Base-by-base conservation (phyloP, 306 rosid species). In the Lathyrus sativus region DNA sequence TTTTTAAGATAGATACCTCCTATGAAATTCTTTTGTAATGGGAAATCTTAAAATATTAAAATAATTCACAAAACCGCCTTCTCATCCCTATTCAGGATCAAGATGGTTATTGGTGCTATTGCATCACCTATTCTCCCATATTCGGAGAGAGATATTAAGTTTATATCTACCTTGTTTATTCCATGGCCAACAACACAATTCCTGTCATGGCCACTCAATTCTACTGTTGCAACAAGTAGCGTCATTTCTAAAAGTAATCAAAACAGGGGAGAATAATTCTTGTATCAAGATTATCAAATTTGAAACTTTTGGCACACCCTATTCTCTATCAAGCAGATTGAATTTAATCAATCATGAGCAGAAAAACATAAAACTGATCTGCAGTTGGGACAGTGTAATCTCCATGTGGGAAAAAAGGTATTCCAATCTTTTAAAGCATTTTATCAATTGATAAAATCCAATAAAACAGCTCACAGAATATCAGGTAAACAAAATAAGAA, bases 151-250 rank as follows among this genome's bases (percentile, higher is more conserved):
- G 65, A 60, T 37, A 60, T 19, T 2, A 37, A 60, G 65, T 37
- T 59, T 59, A 33, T 7, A 60, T 37, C 65, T 60, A 60, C 29
- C 45, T 39, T 15, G 28, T 60, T 60, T 10, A 60, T 17, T 15
- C 46, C 65, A 60, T n/a, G 4, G 45, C 28, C 45, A 60, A 14
- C 65, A 13, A 19, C 13, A 56, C 38, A 5, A 6, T 2, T 29
- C 41, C 8, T 31, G 64, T 26, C 64, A 33, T 14, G 19, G 65
- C 65, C 65, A 59, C 45, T 17, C 45, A 59, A 59, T 59, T 7
- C 3, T 35, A 59, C 45, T 35, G 4, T 59, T 59, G 24, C 24
- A n/a, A 35, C 28, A 35, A 28, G 29, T 9, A 60, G 46, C 37
- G 48, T 60, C 46, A 37, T 60, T 60, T 60, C 46, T 33, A 60